These are phyloP conservation scores for Neoscytalidium dimidiatum DNA, from an alignment of 2,329 filamentous ascomycete species.

Conservation along the genomic window DNA sequence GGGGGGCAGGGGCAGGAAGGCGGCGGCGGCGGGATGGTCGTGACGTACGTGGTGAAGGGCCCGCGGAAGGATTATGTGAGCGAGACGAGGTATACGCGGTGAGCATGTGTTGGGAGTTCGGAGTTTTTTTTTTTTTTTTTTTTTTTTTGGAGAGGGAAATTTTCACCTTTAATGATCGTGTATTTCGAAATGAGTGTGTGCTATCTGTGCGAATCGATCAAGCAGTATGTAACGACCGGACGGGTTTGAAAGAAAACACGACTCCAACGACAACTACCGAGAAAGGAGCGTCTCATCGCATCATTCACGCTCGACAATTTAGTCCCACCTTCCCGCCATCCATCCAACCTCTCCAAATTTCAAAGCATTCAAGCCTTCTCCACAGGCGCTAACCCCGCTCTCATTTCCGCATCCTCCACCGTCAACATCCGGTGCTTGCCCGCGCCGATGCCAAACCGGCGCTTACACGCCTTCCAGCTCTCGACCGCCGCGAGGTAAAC, in stretches of 20 bases:
- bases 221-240: background rate
- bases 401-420: slow-evolving; percentile 38
- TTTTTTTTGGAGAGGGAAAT: background rate
- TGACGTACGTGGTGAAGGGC: slow-evolving; percentile 41
- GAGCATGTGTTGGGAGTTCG: background rate
- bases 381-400: slow-evolving; percentile 27
- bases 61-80: slow-evolving; percentile 45
- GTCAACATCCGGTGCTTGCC: slow-evolving; percentile 33
- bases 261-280: background rate
- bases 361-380: background rate
- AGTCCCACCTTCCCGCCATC: background rate
- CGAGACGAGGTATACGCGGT: slow-evolving; percentile 33
- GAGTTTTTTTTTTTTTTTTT: too few species aligned
- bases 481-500: slow-evolving; percentile 46
- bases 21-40: slow-evolving; percentile 33
- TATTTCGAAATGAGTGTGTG: background rate
- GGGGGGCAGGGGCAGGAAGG: slow-evolving; percentile 22
- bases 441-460: slow-evolving; percentile 36
- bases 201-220: background rate
- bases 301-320: background rate
- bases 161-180: background rate
- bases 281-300: background rate
- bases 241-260: background rate
- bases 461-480: slow-evolving; percentile 49
- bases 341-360: too few species aligned